Evolutionary conservation across 2,329 filamentous ascomycete species (phyloP), one percentile per base, ranked within the genome.

Genomic region (Myriangium duriaei): DNA sequence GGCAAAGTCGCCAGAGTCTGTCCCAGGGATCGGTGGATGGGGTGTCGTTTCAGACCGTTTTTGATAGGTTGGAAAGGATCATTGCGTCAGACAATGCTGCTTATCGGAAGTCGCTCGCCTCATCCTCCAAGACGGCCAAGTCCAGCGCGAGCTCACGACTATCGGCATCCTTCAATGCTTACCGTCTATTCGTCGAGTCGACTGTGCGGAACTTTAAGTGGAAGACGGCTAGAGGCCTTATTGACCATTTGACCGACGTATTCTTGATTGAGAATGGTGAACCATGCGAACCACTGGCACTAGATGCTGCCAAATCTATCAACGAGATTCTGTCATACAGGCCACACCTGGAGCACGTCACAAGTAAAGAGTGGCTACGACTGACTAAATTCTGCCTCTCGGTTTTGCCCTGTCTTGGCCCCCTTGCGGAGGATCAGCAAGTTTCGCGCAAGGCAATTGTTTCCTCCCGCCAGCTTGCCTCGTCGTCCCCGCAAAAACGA

Each of bases 191-290:
- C 15, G 70, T 92, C 33, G 76, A 80, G 45, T 71, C 79, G 38
- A 81, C 82, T 14, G 65, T 79, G 19, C 61, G 68, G 13, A 78
- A 72, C 43, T 59, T 96, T 45, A 81, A 77, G 51, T 66, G 69
- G 42, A 92, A 85, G 55, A 88, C 86, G 1, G 67, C 88, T n/a
- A 72, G 79, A 48, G 74, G 81, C 4, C 64, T 95, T 11, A 67
- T 93, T 46, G 77, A 85, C 46, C 86, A 94, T 58, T 79, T 96
- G 43, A 78, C 75, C 3, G 77, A 94, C 46, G 75, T 76, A 12
- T 65, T 93, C 3, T 72, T 76, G 2, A 70, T 65, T 11, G 57
- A 68, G 1, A 71, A 76, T 38, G 75, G 75, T 11, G 69, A 65
- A 2, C 72, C 80, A 38, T 76, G 84, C 45, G 68, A 76, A 41